Evolutionary conservation across 768 basidiomycete species (phyloP).

Genomic region (Paxillus rubicundulus): DNA sequence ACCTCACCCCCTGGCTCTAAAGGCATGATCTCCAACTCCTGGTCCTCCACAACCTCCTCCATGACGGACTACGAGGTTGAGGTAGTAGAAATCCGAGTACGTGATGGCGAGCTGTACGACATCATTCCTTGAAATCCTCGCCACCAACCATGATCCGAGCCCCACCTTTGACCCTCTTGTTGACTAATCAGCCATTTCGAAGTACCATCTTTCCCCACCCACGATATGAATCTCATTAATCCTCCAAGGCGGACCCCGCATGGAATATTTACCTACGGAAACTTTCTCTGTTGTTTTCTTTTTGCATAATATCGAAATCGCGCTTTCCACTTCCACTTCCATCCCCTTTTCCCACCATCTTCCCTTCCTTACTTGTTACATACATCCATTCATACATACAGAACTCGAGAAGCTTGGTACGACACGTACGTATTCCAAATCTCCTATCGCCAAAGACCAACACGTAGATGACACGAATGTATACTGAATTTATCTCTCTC

Average conservation of each 20-base stretch:
- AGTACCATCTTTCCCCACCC: not conserved
- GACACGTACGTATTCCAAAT: conserved; percentile 9
- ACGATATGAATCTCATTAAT: conserved; percentile 3
- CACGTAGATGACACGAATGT: conserved; percentile 15
- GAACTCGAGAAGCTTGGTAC: conserved; percentile 1
- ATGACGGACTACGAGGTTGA: conserved; percentile 80
- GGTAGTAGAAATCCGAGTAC: conserved; percentile 83
- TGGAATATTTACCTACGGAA: conserved; percentile 14
- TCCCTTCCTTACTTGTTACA: not conserved
- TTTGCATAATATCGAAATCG: conserved; percentile 6
- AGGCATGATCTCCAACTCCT: conserved; percentile 65
- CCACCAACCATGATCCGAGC: not conserved
- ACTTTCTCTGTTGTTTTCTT: not conserved
- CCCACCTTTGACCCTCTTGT: not conserved
- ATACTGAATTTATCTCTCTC: conserved; percentile 1
- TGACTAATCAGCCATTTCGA: not conserved
- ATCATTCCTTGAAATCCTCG: conserved; percentile 56
- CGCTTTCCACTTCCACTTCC: conserved; percentile 6
- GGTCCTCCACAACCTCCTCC: conserved; percentile 63
- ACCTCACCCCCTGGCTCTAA: conserved; percentile 74
- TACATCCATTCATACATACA: not conserved
- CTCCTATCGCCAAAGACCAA: not conserved
- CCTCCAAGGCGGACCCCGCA: conserved; percentile 9
- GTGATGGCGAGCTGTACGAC: conserved; percentile 71
- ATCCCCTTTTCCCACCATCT: not conserved